Evolutionary conservation across 2,329 filamentous ascomycete species (phyloP).

Genomic region (Penicillium italicum): DNA sequence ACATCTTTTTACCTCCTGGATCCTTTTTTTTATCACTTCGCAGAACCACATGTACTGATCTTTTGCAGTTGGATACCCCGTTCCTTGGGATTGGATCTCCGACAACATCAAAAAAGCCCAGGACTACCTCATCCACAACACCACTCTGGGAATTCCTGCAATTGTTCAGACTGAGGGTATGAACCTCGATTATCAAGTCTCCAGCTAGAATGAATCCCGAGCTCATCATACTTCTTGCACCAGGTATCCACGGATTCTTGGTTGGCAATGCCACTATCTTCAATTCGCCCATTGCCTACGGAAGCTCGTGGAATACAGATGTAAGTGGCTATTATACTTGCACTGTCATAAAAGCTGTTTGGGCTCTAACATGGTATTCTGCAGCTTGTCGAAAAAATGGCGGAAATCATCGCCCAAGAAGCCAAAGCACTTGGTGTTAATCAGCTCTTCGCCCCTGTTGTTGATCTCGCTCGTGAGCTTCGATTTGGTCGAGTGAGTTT

Average conservation of each 20-base stretch:
- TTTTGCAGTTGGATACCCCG: conserved; percentile 58
- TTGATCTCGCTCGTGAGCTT: conserved; percentile 67
- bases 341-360: background rate
- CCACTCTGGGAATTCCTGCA: conserved; percentile 66
- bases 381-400: conserved; percentile 63
- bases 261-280: conserved; percentile 73
- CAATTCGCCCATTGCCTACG: conserved; percentile 71
- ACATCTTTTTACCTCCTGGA: too few relatives aligned
- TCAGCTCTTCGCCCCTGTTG: conserved; percentile 68
- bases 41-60: background rate
- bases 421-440: conserved; percentile 65
- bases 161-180: conserved; percentile 67
- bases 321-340: conserved; percentile 16
- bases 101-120: conserved; percentile 63
- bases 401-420: conserved; percentile 61
- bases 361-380: background rate
- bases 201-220: background rate
- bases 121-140: conserved; percentile 65
- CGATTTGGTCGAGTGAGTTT: conserved; percentile 59
- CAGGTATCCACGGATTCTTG: conserved; percentile 64
- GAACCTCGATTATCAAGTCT: background rate
- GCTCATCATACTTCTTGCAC: background rate
- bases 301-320: conserved; percentile 66
- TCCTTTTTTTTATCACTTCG: background rate
- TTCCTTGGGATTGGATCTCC: conserved; percentile 61